Conservation (phyloP, 371 early-diverging fungal species). For the Rhizopus microsporus region DNA sequence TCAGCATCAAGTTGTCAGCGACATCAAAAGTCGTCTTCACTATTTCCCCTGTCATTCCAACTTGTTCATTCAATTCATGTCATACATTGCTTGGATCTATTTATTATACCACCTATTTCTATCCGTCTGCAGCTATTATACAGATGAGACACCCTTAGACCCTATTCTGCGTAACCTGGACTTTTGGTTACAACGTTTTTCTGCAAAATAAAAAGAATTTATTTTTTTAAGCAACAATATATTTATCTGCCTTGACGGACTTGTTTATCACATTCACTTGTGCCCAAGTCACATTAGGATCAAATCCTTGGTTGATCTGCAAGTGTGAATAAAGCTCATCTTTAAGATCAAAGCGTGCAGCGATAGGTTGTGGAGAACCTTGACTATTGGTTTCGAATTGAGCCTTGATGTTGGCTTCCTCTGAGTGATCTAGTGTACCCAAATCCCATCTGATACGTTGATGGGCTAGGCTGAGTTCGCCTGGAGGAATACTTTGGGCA, state of each 20-base stretch:
- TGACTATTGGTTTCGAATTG: slow-evolving; percentile 47
- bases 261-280: slow-evolving; percentile 18
- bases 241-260: slow-evolving; percentile 36
- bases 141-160: too few species aligned
- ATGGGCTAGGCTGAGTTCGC: slow-evolving; percentile 55
- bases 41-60: neutral
- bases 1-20: neutral
- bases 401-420: slow-evolving; percentile 48
- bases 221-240: slow-evolving; percentile 14
- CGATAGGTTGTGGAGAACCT: slow-evolving; percentile 50
- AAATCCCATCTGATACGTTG: slow-evolving; percentile 58
- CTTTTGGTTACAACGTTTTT: too few species aligned
- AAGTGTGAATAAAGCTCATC: slow-evolving; percentile 37
- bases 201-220: too few species aligned
- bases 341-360: slow-evolving; percentile 50
- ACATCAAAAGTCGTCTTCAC: neutral
- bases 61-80: neutral
- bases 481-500: slow-evolving; percentile 56
- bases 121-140: too few species aligned
- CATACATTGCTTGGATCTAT: neutral
- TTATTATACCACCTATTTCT: neutral
- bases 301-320: slow-evolving; percentile 19
- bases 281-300: slow-evolving; percentile 25
- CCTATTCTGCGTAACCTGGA: too few species aligned
- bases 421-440: slow-evolving; percentile 32